A percentile compares a stretch with the other conserved stretches of the same genome.
phyloP scores from a whole-genome alignment of 192 early-diverging fungal species.

The Diversispora eburnea region DNA sequence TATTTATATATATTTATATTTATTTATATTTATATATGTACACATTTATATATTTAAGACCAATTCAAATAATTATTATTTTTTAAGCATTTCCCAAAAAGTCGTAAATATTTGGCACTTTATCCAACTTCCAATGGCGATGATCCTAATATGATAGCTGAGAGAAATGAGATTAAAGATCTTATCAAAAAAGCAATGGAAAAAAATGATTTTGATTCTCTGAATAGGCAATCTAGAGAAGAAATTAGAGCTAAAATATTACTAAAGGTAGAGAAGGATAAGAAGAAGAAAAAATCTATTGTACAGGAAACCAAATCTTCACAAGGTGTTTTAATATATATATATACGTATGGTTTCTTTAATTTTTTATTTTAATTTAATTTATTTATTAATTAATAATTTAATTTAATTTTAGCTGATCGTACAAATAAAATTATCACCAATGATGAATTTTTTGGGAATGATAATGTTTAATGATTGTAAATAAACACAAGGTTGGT shows the following conservation, averaged over 20 bases:
- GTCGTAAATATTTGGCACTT: slow-evolving; percentile 42
- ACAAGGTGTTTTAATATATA: neutral
- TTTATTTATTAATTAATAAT: too few species aligned
- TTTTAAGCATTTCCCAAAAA: slow-evolving; percentile 44
- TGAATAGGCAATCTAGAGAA: slow-evolving; percentile 10
- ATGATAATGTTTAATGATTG: too few species aligned
- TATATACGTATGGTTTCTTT: neutral
- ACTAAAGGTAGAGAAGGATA: neutral
- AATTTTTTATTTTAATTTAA: neutral
- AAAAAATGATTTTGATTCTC: slow-evolving; percentile 1
- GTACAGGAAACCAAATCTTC: neutral
- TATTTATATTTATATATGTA: neutral
- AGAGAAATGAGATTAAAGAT: slow-evolving; percentile 2
- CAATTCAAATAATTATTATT: slow-evolving; percentile 2
- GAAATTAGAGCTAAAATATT: neutral
- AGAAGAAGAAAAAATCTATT: neutral
- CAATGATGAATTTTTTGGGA: too few species aligned
- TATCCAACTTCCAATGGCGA: slow-evolving; percentile 38
- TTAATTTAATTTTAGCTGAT: too few species aligned
- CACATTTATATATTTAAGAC: neutral
- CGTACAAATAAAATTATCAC: too few species aligned
- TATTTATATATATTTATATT: neutral
- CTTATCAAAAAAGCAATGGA: slow-evolving; percentile 5
- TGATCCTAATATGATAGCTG: slow-evolving; percentile 18
- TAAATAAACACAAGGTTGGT: too few species aligned